These are phyloP conservation scores for Venturia nashicola DNA, from an alignment of 2,329 filamentous ascomycete genomes.

Conservation along the genomic window DNA sequence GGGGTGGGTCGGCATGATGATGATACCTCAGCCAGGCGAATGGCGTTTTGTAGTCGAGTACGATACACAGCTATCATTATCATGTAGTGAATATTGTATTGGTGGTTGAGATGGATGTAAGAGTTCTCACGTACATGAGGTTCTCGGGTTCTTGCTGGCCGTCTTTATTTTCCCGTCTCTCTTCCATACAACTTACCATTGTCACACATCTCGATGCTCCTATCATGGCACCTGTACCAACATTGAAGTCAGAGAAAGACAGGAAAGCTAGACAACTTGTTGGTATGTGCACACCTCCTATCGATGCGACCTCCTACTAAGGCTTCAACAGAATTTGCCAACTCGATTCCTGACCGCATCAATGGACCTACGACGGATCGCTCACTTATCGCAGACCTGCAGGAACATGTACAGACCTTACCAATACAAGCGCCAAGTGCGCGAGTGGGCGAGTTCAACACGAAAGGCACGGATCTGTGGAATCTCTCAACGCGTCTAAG, in stretches of 20 bases:
- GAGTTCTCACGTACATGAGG: not conserved
- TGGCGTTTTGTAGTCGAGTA: not conserved
- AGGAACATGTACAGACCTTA: not conserved
- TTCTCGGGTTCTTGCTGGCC: not conserved
- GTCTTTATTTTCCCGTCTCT: not conserved
- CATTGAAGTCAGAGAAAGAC: conserved; percentile 21
- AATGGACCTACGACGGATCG: not conserved
- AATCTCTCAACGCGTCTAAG: conserved; percentile 47
- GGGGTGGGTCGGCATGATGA: not conserved
- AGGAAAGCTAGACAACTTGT: conserved; percentile 22
- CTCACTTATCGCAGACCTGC: not conserved
- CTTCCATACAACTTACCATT: not conserved
- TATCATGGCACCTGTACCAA: conserved; percentile 17
- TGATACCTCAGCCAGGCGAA: not conserved
- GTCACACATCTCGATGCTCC: not conserved
- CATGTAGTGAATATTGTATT: not conserved
- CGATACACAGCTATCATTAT: not conserved
- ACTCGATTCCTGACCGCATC: not conserved
- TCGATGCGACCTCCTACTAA: not conserved
- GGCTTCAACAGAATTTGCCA: not conserved
- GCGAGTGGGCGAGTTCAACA: conserved; percentile 33
- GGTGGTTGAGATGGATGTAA: not conserved
- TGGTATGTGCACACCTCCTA: conserved; percentile 14
- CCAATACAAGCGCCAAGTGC: not conserved
- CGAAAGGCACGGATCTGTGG: conserved; percentile 48